Conservation (phyloP, 2,329 filamentous ascomycete species). For the Rachicladosporium sp. region DNA sequence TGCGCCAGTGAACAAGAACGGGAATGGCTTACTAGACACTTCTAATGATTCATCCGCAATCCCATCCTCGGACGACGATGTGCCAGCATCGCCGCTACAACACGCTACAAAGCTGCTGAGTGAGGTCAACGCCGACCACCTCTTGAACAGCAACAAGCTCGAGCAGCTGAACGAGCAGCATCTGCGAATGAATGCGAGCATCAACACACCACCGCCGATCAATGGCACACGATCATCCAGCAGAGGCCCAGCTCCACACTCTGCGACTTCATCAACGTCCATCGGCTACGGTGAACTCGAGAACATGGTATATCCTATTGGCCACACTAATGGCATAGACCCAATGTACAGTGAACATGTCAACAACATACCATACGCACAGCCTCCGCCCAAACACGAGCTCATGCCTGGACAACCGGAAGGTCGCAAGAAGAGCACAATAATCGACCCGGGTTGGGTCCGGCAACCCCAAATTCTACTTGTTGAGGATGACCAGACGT, state of each 20-base stretch:
- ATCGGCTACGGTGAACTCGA: conserved; percentile 50
- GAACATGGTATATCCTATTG: conserved; percentile 77
- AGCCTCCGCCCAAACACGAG: conserved; percentile 53
- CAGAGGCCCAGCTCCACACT: conserved; percentile 29
- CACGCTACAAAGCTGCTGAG: conserved; percentile 54
- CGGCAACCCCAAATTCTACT: conserved; percentile 68
- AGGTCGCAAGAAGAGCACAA: conserved; percentile 47
- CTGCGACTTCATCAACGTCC: conserved; percentile 37
- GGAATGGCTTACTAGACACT: conserved; percentile 29
- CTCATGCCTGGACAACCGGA: conserved; percentile 24
- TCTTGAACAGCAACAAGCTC: conserved; percentile 50
- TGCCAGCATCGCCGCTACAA: conserved; percentile 54
- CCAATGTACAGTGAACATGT: conserved; percentile 91
- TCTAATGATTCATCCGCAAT: conserved; percentile 28
- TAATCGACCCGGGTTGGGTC: conserved; percentile 52
- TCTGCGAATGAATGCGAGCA: conserved; percentile 41
- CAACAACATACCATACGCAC: conserved; percentile 79
- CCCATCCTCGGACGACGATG: conserved; percentile 40
- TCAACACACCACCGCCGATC: conserved; percentile 47
- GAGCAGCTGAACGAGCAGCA: conserved; percentile 52
- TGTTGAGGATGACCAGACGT: conserved; percentile 69
- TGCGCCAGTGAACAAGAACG: conserved; percentile 19
- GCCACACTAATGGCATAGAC: conserved; percentile 82
- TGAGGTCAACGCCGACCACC: conserved; percentile 53
- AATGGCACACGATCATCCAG: conserved; percentile 34